Conservation (phyloP, 208 protist species). For the Leishmania major region DNA sequence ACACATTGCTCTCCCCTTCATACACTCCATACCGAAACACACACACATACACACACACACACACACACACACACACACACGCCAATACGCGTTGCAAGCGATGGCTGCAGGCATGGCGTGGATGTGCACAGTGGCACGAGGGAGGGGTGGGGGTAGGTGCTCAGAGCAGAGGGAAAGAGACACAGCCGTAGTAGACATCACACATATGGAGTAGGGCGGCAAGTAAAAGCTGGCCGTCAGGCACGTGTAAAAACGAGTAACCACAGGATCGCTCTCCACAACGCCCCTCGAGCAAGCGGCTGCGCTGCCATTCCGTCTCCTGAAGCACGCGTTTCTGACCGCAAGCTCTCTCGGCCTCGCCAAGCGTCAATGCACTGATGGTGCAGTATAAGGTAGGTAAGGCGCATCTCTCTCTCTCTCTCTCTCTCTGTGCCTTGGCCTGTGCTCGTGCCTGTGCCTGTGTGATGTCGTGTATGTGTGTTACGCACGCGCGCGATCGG, state of each 20-base stretch:
- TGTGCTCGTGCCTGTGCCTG: neutral
- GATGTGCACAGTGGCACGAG: neutral
- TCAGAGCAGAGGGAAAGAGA: neutral
- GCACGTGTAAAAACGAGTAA: neutral
- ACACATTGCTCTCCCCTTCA: neutral
- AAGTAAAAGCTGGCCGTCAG: neutral
- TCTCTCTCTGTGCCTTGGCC: neutral
- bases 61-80: neutral
- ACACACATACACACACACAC: neutral
- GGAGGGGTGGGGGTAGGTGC: neutral
- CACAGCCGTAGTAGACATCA: neutral
- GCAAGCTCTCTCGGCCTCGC: neutral
- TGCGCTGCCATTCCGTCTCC: neutral
- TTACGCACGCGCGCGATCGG: neutral
- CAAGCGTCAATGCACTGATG: neutral
- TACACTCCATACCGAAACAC: neutral
- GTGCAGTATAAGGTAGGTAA: neutral
- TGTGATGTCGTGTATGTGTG: neutral
- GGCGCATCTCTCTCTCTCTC: neutral
- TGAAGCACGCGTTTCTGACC: neutral
- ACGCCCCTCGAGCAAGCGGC: neutral
- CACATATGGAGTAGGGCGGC: neutral
- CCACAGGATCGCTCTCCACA: neutral
- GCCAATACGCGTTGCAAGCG: neutral
- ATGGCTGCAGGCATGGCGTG: neutral